A percentile compares a stretch with the other conserved stretches of the same genome.
These are phyloP conservation scores for Pelargonium australe DNA, from an alignment of 441 rosid genomes.

Conservation along the genomic window DNA sequence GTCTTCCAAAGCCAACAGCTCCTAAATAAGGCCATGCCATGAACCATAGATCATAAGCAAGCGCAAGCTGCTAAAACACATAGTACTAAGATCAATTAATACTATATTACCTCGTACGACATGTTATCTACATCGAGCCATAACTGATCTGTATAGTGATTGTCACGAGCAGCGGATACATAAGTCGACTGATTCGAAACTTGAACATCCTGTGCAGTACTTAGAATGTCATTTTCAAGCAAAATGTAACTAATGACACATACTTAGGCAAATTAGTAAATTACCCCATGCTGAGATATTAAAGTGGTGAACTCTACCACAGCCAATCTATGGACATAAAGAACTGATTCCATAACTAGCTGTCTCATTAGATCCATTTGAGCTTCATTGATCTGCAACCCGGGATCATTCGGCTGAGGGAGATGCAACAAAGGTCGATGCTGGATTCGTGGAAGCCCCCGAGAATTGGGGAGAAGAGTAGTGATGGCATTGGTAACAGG, in stretches of 20 bases:
- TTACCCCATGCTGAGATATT: background rate
- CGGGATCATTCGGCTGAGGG: background rate
- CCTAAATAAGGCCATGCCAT: conserved; percentile 12
- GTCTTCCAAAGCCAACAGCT: conserved; percentile 24
- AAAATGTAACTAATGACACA: background rate
- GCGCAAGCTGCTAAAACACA: background rate
- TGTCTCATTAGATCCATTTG: background rate
- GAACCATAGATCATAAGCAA: background rate
- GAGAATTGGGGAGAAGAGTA: background rate
- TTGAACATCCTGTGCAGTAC: conserved; percentile 1
- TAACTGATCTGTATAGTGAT: background rate
- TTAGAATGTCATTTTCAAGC: background rate
- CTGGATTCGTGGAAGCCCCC: background rate
- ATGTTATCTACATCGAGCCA: conserved; percentile 9
- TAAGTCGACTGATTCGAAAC: background rate
- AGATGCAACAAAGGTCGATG: background rate
- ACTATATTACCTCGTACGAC: conserved; percentile 4
- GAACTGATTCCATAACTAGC: background rate
- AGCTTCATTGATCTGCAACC: background rate
- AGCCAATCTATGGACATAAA: background rate
- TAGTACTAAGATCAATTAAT: too few relatives aligned
- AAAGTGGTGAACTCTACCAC: background rate
- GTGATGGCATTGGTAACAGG: background rate
- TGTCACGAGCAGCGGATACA: background rate
- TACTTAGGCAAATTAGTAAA: background rate